Conservation (phyloP, 805 yeast species). For the Yarrowia sp. region DNA sequence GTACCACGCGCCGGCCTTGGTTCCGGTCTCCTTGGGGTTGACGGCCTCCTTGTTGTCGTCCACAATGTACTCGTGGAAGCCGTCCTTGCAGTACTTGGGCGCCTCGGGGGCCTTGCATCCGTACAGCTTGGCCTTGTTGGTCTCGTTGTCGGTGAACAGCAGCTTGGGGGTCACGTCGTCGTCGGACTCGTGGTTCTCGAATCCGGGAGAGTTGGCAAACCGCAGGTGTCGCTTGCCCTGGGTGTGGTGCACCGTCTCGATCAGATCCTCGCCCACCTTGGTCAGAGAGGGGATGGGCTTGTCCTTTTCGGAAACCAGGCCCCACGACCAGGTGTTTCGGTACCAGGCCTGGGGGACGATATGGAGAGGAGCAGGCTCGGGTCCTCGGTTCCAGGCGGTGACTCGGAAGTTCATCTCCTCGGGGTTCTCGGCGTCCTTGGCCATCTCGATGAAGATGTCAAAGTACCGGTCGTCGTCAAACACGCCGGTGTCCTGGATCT, state of each 20-base stretch:
- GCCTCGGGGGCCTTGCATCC: constrained; percentile 60
- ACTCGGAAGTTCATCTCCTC: constrained; percentile 82
- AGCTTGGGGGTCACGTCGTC: constrained; percentile 76
- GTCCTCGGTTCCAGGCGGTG: constrained; percentile 86
- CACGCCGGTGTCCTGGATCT: constrained; percentile 78
- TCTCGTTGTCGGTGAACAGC: constrained; percentile 88
- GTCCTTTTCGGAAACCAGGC: constrained; percentile 59
- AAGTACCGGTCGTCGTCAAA: constrained; percentile 73
- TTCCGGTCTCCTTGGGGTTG: constrained; percentile 76
- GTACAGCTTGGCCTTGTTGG: constrained; percentile 74
- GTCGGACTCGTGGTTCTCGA: constrained; percentile 51
- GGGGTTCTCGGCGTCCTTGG: constrained; percentile 80
- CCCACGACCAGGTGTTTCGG: constrained; percentile 96
- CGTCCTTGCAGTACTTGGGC: constrained; percentile 74
- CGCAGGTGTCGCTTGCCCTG: constrained; percentile 70
- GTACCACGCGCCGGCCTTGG: constrained; percentile 86
- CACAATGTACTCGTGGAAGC: constrained; percentile 83
- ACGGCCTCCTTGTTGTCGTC: constrained; percentile 64
- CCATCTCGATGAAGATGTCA: constrained; percentile 89
- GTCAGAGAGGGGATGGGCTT: constrained; percentile 45
- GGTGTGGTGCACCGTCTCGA: constrained; percentile 69
- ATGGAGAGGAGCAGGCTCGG: constrained; percentile 86
- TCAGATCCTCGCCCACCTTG: constrained; percentile 49
- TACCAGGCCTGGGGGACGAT: constrained; percentile 82
- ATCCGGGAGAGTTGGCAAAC: constrained; percentile 87